Conservation (phyloP, 2,329 filamentous ascomycete species). For the Penicillium sp. region DNA sequence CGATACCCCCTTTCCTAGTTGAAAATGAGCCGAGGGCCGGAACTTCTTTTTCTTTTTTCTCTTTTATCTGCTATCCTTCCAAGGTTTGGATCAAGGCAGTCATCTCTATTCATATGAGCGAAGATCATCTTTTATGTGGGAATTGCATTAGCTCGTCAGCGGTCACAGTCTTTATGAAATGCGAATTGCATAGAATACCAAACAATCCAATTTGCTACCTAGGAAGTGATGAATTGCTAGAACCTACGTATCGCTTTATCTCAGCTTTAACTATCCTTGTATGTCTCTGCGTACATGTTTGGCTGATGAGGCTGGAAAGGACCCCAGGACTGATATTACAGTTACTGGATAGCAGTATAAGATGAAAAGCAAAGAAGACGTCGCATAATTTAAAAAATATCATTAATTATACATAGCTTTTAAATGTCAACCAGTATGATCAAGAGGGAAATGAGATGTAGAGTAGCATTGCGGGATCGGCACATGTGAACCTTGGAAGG, state of each 20-base stretch:
- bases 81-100: constrained; percentile 14
- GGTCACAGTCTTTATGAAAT: constrained; percentile 13
- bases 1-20: constrained; percentile 33
- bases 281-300: too few species aligned
- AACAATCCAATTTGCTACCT: background rate
- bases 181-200: constrained; percentile 20
- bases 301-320: too few species aligned
- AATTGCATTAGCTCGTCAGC: constrained; percentile 33
- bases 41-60: constrained; percentile 10
- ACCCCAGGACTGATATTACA: too few species aligned
- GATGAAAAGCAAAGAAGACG: too few species aligned
- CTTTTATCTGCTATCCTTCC: constrained; percentile 10
- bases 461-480: background rate
- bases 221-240: too few species aligned
- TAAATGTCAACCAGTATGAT: too few species aligned
- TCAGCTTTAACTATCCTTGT: too few species aligned
- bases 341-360: too few species aligned
- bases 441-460: background rate
- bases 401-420: too few species aligned
- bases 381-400: too few species aligned
- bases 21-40: constrained; percentile 12
- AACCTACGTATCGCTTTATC: too few species aligned
- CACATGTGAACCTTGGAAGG: constrained; percentile 1
- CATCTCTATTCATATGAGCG: constrained; percentile 29
- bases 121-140: constrained; percentile 26